These are phyloP conservation scores for Artomyces pyxidatus DNA, from an alignment of 768 basidiomycete species.

Conservation along the genomic window DNA sequence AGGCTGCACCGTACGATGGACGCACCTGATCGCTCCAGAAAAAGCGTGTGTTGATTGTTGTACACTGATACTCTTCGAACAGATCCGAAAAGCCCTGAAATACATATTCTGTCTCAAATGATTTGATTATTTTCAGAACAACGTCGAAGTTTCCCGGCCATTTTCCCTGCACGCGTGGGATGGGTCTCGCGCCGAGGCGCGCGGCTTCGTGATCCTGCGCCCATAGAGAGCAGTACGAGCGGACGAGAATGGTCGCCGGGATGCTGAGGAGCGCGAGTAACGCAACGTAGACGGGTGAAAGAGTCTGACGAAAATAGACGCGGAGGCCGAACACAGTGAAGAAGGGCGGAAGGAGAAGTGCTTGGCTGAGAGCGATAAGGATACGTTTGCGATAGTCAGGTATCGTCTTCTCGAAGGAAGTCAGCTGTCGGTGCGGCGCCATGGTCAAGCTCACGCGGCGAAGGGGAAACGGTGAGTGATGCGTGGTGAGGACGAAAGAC, in stretches of 20 bases:
- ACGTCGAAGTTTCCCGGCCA: constrained; percentile 78
- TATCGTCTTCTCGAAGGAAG: constrained; percentile 12
- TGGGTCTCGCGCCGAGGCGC: constrained; percentile 37
- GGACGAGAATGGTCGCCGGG: constrained; percentile 2
- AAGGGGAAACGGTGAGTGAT: too few species aligned
- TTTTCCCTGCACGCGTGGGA: constrained; percentile 54
- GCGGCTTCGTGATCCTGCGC: constrained; percentile 10
- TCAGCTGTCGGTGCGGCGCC: constrained; percentile 6
- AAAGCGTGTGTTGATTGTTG: constrained; percentile 60
- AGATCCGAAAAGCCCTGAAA: constrained; percentile 56
- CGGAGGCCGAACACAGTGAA: constrained; percentile 4
- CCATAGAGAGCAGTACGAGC: constrained; percentile 6
- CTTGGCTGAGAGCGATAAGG: constrained; percentile 8
- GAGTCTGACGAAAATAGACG: background rate
- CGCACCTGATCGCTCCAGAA: constrained; percentile 64
- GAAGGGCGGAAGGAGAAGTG: constrained; percentile 8
- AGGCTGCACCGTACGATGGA: constrained; percentile 10
- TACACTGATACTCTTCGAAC: constrained; percentile 63
- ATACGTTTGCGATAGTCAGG: constrained; percentile 15
- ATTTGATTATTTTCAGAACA: constrained; percentile 44
- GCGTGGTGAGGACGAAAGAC: too few species aligned
- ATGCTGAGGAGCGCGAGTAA: constrained; percentile 4
- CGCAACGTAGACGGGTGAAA: background rate
- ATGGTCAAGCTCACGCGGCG: too few species aligned
- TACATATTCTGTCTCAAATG: constrained; percentile 52